Base-by-base conservation (phyloP, 768 basidiomycete species). In the Kwoniella europaea region DNA sequence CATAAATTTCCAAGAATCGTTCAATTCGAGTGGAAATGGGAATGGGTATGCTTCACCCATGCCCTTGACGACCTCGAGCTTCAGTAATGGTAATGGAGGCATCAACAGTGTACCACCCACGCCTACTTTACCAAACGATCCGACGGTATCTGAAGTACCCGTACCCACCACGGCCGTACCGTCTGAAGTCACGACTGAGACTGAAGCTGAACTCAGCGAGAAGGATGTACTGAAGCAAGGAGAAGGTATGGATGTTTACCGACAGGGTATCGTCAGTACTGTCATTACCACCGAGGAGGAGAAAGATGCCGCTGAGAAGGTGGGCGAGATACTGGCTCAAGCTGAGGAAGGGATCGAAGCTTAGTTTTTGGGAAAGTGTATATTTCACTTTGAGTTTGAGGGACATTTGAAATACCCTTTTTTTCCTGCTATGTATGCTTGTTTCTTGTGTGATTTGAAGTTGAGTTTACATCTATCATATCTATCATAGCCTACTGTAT, bases 1-100 rank as follows among this genome's bases (percentile, higher is more conserved):
- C 27, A 92, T 94, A 73, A 86, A 85, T 50, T 95, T 96, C 81
- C 94, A 95, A 84, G 93, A 95, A 81, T 87, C 89, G 66, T 94
- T 92, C 76, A 73, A 78, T 35, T n/a, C 62, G 20, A 75, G 69
- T 42, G 75, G 71, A 12, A 43, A n/a, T 29, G 42, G 5, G 50
- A 54, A 63, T 53, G 66, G 68, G 13, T 67, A 58, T 43, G 55
- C 72, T 12, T 68, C 77, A n/a, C 75, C 79, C 41, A 35, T 72
- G 22, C 73, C 69, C 3, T 74, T 70, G n/a, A 55, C 70, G 4
- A 62, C 68, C 12, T 43, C 71, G 52, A 71, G 70, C 4, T 76
- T 75, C 46, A 41, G 54, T n/a, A 61, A 65, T 53, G 52, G 61
- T 3, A 69, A 65, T 52, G 68, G 68, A 10, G 27, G 35, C 16